These are phyloP conservation scores for Apiospora koreana DNA, from an alignment of 2,329 filamentous ascomycete genomes.

Conservation along the genomic window DNA sequence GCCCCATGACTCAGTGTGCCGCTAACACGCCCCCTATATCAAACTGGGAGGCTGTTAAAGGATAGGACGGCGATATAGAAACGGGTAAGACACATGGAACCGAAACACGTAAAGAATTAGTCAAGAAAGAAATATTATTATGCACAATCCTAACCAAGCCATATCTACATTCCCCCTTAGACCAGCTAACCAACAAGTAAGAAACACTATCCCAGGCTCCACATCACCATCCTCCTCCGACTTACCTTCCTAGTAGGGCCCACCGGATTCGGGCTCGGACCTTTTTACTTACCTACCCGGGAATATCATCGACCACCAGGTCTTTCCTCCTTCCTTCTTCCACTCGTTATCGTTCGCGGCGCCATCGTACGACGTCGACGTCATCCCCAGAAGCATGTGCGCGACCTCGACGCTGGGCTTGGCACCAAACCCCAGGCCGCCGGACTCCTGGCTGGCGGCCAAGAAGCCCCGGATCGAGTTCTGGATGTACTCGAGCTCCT, in stretches of 20 bases:
- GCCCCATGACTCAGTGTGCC: too few species aligned
- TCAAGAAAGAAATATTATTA: background rate
- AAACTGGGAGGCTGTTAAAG: too few species aligned
- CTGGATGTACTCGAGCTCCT: background rate
- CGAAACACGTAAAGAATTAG: too few species aligned
- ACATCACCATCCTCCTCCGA: background rate
- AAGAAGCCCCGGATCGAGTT: background rate
- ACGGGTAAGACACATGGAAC: too few species aligned
- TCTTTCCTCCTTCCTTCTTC: background rate
- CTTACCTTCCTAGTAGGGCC: background rate
- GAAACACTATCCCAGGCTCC: background rate
- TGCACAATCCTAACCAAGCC: background rate
- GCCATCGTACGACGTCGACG: background rate
- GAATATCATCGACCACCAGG: background rate
- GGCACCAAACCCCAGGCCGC: background rate
- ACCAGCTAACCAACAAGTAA: background rate
- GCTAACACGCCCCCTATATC: too few species aligned
- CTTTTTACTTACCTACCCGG: background rate
- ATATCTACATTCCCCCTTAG: background rate
- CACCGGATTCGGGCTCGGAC: too few species aligned
- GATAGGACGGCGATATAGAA: too few species aligned
- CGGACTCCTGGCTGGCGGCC: background rate
- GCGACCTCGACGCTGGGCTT: conserved; percentile 8
- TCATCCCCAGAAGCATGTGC: background rate
- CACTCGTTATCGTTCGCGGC: background rate